Evolutionary conservation across 2,329 filamentous ascomycete genomes (phyloP).

Genomic region (Penicillium sp.): DNA sequence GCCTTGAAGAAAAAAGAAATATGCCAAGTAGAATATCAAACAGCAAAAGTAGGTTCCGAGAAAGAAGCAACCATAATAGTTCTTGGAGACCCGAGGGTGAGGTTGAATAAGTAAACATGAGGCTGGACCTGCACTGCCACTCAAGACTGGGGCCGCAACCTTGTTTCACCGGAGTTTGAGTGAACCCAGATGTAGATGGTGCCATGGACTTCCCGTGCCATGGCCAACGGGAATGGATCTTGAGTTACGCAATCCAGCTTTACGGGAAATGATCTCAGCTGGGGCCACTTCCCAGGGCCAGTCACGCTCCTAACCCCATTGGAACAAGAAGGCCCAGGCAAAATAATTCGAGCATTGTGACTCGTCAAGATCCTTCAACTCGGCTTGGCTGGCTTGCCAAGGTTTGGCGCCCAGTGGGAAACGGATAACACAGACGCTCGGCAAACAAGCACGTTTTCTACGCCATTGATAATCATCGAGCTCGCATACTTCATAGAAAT

Average conservation of each 20-base stretch:
- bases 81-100: not conserved
- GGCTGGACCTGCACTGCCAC: conserved; percentile 4
- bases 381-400: not conserved
- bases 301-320: not conserved
- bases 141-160: not conserved
- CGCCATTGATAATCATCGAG: not conserved
- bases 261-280: not conserved
- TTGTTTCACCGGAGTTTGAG: conserved; percentile 1
- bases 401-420: not conserved
- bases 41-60: not conserved
- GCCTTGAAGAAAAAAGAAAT: no score
- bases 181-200: not conserved
- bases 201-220: not conserved
- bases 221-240: not conserved
- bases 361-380: not conserved
- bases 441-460: not conserved
- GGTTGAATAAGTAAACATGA: conserved; percentile 2
- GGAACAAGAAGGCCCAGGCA: not conserved
- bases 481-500: not conserved
- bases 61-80: not conserved
- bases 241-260: conserved; percentile 3
- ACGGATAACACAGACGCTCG: not conserved
- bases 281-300: not conserved
- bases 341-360: not conserved
- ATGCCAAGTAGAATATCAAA: not conserved